Evolutionary conservation across 225 moss, liverwort and hornwort species (phyloP).

Genomic region (Asterella californica): DNA sequence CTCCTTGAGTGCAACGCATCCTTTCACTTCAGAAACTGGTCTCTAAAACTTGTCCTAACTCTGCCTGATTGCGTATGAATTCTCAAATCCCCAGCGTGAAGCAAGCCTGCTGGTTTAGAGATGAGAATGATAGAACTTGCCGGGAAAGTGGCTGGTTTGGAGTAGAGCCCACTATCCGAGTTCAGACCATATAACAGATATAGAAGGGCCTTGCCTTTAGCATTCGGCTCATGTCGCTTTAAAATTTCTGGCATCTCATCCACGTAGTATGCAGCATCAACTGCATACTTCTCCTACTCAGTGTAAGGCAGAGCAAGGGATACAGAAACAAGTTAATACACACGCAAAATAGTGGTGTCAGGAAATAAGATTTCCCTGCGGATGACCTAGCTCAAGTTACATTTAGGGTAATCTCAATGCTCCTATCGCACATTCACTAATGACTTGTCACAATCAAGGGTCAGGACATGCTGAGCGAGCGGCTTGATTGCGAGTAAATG

Average conservation of each 20-base stretch:
- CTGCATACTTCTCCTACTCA: conserved; percentile 51
- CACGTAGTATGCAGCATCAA: conserved; percentile 62
- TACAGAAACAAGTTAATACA: background rate
- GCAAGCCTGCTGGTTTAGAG: conserved; percentile 8
- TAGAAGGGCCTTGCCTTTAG: conserved; percentile 35
- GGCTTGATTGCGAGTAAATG: background rate
- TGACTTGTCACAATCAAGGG: background rate
- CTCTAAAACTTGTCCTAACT: background rate
- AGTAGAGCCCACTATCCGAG: conserved; percentile 73
- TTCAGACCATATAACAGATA: conserved; percentile 68
- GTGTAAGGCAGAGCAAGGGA: background rate
- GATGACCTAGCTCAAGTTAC: background rate
- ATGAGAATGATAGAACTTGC: conserved; percentile 23
- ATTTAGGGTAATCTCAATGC: background rate
- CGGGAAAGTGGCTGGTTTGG: conserved; percentile 64
- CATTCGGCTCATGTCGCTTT: conserved; percentile 12
- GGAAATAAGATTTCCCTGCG: background rate
- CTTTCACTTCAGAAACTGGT: background rate
- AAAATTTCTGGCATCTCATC: conserved; percentile 63
- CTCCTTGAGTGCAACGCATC: background rate
- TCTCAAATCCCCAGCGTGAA: background rate
- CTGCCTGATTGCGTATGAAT: background rate
- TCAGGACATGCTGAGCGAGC: background rate
- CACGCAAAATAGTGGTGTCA: background rate
- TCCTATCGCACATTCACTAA: background rate